Base-by-base conservation (phyloP, 768 basidiomycete species). In the Russula sp. region DNA sequence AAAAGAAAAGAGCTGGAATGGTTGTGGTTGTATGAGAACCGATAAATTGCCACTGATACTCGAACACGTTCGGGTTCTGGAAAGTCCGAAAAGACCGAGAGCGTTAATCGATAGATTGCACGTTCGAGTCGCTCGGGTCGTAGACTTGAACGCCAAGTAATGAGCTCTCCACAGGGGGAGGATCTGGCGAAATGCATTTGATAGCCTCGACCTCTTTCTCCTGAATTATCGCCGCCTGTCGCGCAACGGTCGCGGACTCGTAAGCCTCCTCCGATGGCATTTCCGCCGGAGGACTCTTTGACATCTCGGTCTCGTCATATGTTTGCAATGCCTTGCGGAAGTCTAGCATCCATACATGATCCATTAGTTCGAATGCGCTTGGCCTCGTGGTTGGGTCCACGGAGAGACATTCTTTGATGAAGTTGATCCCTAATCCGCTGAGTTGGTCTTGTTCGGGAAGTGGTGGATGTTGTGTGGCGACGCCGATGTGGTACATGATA, bases 401-500 rank as follows among this genome's bases (percentile, higher is more conserved):
- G 13, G 84, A 92, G 48, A 99, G 77, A 75, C 96, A 98, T 70
- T 87, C 85, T 64, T 90, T 89, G 77, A 97, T 95, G 74, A 98
- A 98, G 74, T 87, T 87, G 73, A 98, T 94, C 26, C 97, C 97
- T 40, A 88, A 73, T 46, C 88, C 87, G 71, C 92, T 90, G 32
- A 98, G 84, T 76, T 98, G 92, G 55, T 86, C 87, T 9, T 90
- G 83, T 69, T 98, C 94, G 4, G 97, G 97, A 16, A 99, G 78
- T 9, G 94, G 95, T 20, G 97, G 97, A 71, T 97, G 94, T 70
- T 98, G 90, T 3, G 94, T 96, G 8, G 95, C 91, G 51, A 97
- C 92, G 51, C 96, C 96, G 62, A 98, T 97, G 73, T 96, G 94
- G 80, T 96, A 98, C 96, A 98, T 98, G 77, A 98, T 96, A n/a